These are phyloP conservation scores for Candida golubevii DNA, from an alignment of 805 yeast genomes.

Conservation along the genomic window DNA sequence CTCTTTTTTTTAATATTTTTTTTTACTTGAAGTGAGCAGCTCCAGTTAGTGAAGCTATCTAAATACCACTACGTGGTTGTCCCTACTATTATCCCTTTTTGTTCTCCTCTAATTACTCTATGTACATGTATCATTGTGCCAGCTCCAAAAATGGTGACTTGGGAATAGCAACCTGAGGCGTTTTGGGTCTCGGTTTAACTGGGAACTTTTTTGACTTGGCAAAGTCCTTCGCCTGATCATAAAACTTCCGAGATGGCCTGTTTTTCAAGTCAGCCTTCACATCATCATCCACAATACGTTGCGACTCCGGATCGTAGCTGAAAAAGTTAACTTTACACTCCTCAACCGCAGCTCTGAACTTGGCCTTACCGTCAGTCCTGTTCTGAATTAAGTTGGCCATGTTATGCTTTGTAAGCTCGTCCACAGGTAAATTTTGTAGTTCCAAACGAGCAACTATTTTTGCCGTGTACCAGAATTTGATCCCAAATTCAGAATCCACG, in stretches of 20 bases:
- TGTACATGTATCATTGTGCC: constrained; percentile 11
- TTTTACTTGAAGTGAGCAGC: too few relatives aligned
- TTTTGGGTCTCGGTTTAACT: constrained; percentile 26
- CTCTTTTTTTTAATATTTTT: too few relatives aligned
- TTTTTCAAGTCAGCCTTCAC: constrained; percentile 29
- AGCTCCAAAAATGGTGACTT: constrained; percentile 28
- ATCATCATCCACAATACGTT: constrained; percentile 21
- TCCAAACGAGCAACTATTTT: constrained; percentile 78
- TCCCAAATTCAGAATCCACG: constrained; percentile 63
- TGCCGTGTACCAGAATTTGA: constrained; percentile 75
- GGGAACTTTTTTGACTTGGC: constrained; percentile 31
- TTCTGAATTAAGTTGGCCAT: constrained; percentile 45
- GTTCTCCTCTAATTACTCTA: not conserved
- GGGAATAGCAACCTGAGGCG: constrained; percentile 22
- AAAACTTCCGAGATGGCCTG: constrained; percentile 27
- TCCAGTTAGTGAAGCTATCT: too few relatives aligned
- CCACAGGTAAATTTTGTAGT: constrained; percentile 51
- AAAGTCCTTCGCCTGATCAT: constrained; percentile 19
- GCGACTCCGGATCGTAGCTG: constrained; percentile 28
- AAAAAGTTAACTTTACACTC: constrained; percentile 35
- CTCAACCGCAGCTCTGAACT: constrained; percentile 62
- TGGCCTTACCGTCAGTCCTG: constrained; percentile 47
- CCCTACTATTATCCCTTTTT: not conserved
- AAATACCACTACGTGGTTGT: not conserved
- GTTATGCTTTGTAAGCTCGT: constrained; percentile 50